Conservation (phyloP, 1,139 yeast genomes). For the Saccharomyces hybrid region DNA sequence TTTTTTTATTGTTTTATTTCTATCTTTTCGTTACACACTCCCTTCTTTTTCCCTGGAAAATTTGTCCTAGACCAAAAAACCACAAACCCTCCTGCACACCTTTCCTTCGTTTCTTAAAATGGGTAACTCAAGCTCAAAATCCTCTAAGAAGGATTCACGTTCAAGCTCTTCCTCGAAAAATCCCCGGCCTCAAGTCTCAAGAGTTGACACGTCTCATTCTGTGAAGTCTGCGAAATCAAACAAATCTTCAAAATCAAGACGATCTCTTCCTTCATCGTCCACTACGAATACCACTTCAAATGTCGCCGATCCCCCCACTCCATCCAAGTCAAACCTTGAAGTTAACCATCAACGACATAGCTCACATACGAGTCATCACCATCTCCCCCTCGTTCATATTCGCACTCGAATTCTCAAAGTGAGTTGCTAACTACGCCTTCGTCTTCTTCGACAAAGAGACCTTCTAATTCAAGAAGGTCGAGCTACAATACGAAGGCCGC, state of each 20-base stretch:
- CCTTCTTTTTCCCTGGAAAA: not conserved
- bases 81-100: not conserved
- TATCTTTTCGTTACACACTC: not conserved
- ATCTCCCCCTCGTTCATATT: conserved; percentile 3
- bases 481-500: conserved; percentile 16
- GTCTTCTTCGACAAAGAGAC: conserved; percentile 9
- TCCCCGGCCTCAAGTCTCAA: conserved; percentile 10
- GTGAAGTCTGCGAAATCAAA: conserved; percentile 10
- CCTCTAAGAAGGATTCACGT: not conserved
- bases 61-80: not conserved
- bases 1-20: not conserved
- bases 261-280: conserved; percentile 8
- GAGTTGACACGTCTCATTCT: conserved; percentile 18
- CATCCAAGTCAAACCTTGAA: not conserved
- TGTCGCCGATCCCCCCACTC: conserved; percentile 4
- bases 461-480: conserved; percentile 15
- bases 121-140: conserved; percentile 6
- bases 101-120: not conserved
- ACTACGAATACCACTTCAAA: not conserved
- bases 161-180: conserved; percentile 2
- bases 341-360: conserved; percentile 6
- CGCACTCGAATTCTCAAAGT: conserved; percentile 3
- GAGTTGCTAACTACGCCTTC: conserved; percentile 6
- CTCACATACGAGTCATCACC: conserved; percentile 7
- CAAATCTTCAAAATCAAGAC: conserved; percentile 9